phyloP scores from a whole-genome alignment of 163 green algal genomes.

The Prototheca stagnorum region DNA sequence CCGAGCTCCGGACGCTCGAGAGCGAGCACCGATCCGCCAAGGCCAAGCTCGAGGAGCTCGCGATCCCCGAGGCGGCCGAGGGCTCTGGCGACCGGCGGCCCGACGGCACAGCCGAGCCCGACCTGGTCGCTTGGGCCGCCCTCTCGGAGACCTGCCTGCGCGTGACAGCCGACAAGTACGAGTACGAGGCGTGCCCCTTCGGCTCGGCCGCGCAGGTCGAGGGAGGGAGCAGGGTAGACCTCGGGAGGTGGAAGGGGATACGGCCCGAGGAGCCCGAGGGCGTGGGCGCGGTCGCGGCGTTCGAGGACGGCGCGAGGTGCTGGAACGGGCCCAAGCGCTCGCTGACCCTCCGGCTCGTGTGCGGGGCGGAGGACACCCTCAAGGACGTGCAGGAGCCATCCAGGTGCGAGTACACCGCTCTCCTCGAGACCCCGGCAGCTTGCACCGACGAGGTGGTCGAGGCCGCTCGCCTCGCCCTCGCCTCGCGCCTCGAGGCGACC shows the following conservation, averaged over 20 bases:
- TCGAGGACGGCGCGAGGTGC: conserved; percentile 36
- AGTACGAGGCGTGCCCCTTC: conserved; percentile 65
- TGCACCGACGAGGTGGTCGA: conserved; percentile 35
- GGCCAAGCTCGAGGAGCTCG: conserved; percentile 5
- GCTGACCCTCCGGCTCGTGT: conserved; percentile 39
- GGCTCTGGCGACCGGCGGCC: too few relatives aligned
- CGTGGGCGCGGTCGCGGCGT: conserved; percentile 35
- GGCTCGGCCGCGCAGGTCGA: conserved; percentile 54
- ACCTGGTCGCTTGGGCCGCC: conserved; percentile 31
- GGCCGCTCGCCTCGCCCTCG: conserved; percentile 18
- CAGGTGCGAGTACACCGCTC: conserved; percentile 55
- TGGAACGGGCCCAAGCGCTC: conserved; percentile 26
- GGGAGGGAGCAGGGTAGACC: conserved; percentile 22
- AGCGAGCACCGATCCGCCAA: conserved; percentile 10
- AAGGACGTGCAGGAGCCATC: conserved; percentile 53
- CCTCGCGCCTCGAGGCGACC: conserved; percentile 6
- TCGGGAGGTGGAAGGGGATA: conserved; percentile 53
- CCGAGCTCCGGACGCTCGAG: neutral
- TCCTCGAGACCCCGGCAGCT: conserved; percentile 42
- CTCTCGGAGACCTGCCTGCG: conserved; percentile 26
- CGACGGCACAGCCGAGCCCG: too few relatives aligned
- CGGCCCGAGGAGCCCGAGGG: conserved; percentile 13
- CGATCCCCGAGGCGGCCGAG: conserved; percentile 1
- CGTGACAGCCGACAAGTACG: conserved; percentile 50
- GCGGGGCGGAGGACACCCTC: conserved; percentile 40